phyloP scores from a whole-genome alignment of 2,329 filamentous ascomycete genomes.

The Trichoderma brevicompactum region DNA sequence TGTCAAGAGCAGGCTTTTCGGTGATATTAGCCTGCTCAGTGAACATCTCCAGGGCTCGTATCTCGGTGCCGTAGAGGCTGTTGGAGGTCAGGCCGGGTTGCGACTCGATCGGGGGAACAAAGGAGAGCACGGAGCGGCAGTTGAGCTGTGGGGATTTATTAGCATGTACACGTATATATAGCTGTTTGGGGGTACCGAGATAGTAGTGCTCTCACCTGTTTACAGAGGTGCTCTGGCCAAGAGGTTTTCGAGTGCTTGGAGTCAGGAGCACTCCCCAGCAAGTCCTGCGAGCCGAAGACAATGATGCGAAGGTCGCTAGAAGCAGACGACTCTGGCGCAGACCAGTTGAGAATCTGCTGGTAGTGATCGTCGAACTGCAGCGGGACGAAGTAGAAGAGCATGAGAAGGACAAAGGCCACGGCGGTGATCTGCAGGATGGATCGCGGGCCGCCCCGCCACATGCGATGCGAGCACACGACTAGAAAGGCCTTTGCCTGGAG shows the following conservation, averaged over 20 bases:
- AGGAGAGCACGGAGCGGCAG: slow-evolving; percentile 52
- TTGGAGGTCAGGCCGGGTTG: slow-evolving; percentile 59
- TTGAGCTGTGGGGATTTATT: slow-evolving; percentile 43
- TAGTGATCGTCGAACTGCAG: slow-evolving; percentile 35
- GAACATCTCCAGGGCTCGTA: slow-evolving; percentile 45
- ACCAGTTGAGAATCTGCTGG: slow-evolving; percentile 35
- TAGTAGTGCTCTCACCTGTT: slow-evolving; percentile 46
- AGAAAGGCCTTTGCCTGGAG: slow-evolving; percentile 40
- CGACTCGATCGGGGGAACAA: slow-evolving; percentile 49
- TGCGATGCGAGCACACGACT: slow-evolving; percentile 48
- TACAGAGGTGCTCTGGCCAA: slow-evolving; percentile 56
- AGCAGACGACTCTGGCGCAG: slow-evolving; percentile 30
- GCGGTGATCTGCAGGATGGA: slow-evolving; percentile 38
- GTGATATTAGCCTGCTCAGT: slow-evolving; percentile 40
- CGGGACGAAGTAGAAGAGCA: slow-evolving; percentile 38
- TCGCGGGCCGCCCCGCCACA: slow-evolving; percentile 45
- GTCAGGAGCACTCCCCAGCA: slow-evolving; percentile 49
- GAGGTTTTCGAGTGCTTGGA: slow-evolving; percentile 35
- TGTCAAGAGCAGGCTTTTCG: slow-evolving; percentile 47
- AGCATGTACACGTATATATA: too few relatives aligned
- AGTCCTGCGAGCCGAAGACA: slow-evolving; percentile 55
- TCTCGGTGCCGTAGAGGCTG: slow-evolving; percentile 52
- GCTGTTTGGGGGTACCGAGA: too few relatives aligned
- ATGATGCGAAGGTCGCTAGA: slow-evolving; percentile 52
- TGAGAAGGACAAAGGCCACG: slow-evolving; percentile 37